Base-by-base conservation (phyloP, 306 rosid species). In the Pterocarpus santalinus region DNA sequence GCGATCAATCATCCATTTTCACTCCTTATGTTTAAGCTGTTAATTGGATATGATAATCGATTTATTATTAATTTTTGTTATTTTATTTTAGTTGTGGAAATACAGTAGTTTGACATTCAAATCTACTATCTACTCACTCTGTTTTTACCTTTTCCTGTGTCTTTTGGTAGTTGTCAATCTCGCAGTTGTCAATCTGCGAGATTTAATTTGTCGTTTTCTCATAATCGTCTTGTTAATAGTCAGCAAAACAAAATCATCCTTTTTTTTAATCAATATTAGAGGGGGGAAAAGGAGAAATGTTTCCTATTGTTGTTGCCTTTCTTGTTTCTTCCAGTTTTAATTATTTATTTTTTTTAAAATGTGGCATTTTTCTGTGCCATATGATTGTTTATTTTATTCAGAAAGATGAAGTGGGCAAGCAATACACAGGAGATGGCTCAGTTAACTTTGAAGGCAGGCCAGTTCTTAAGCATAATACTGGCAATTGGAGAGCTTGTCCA, bases 401-500 rank as follows among this genome's bases (percentile, higher is more conserved):
- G 64, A 77, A 91, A 92, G 86, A 81, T 22, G 88, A 83, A 85
- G 52, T 39, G 22, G 47, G 38, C 4, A 32, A 43, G 41, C 70
- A 41, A 17, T 81, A 74, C 81, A 72, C 96, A 0, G 89, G 93
- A 70, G 96, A 91, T 63, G 90, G 90, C 74, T 86, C 94, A 0
- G 88, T 88, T 65, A 90, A 91, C 82, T 72, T 62, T n/a, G 69
- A 38, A 41, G 89, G 89, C 28, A 80, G 12, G 10, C 94, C 88
- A 64, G 91, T 69, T 78, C 85, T 82, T 15, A 88, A 80, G 88
- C 49, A 65, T 34, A 80, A 72, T 2, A 88, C 91, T 33, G 94
- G 94, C 69, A 85, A 83, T 30, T 91, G 92, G 94, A 90, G 65
- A 82, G 94, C 94, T 33, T 89, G 91, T 47, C 78, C 85, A 43